Conservation (phyloP, 805 yeast species). For the Priceomyces carsonii region DNA sequence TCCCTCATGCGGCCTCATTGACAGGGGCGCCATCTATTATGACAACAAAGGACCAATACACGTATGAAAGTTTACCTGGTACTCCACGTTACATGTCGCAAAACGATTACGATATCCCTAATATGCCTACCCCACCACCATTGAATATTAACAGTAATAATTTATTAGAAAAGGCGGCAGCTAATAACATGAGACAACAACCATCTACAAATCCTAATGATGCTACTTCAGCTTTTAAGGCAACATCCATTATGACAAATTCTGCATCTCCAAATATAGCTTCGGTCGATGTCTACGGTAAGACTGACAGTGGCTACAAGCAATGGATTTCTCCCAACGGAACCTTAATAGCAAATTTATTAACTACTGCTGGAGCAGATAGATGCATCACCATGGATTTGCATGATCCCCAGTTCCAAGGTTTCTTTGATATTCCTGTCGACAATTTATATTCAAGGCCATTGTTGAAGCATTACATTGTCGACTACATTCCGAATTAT, state of each 20-base stretch:
- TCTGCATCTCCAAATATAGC: conserved; percentile 34
- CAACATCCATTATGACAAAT: conserved; percentile 31
- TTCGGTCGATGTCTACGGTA: conserved; percentile 36
- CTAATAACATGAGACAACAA: conserved; percentile 9
- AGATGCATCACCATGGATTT: conserved; percentile 96
- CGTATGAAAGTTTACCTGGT: conserved; percentile 53
- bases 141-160: conserved; percentile 5
- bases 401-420: conserved; percentile 98
- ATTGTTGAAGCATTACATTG: conserved; percentile 79
- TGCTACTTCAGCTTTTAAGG: conserved; percentile 8
- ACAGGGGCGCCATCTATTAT: conserved; percentile 65
- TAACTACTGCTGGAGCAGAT: conserved; percentile 93
- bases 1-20: conserved; percentile 66
- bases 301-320: conserved; percentile 69
- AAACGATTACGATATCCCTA: conserved; percentile 13
- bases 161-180: conserved; percentile 11
- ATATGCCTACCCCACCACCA: conserved; percentile 13
- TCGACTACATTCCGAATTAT: conserved; percentile 73
- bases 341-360: conserved; percentile 81
- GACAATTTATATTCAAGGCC: conserved; percentile 93
- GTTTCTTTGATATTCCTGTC: conserved; percentile 94
- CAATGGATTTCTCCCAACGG: conserved; percentile 97
- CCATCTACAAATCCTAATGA: conserved; percentile 9
- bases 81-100: conserved; percentile 47
- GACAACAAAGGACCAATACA: conserved; percentile 38